Evolutionary conservation across 1,284 basidiomycete species (phyloP).

Genomic region (Apiotrichum sp.): DNA sequence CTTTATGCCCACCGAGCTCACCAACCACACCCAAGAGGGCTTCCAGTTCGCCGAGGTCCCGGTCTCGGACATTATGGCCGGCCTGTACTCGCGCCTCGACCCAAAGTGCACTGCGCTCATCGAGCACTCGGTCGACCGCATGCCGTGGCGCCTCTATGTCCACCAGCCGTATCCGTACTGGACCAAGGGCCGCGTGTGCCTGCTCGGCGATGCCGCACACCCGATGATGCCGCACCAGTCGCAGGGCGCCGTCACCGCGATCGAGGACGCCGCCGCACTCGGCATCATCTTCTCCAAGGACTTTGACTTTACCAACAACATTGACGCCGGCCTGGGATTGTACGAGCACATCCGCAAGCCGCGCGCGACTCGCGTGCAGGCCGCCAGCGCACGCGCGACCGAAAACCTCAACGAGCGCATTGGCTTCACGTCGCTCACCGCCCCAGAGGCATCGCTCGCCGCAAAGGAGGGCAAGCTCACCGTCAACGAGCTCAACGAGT

Average conservation of each 20-base stretch:
- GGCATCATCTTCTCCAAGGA: slow-evolving; percentile 32
- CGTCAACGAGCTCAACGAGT: slow-evolving; percentile 35
- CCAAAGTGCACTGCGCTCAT: slow-evolving; percentile 39
- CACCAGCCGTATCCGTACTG: slow-evolving; percentile 42
- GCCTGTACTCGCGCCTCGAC: slow-evolving; percentile 38
- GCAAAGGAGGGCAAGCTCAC: slow-evolving; percentile 43
- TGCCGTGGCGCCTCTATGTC: slow-evolving; percentile 46
- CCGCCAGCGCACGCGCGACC: slow-evolving; percentile 36
- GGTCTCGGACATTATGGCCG: slow-evolving; percentile 39
- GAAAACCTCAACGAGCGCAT: slow-evolving; percentile 48
- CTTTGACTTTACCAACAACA: slow-evolving; percentile 34
- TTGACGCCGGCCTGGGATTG: slow-evolving; percentile 35
- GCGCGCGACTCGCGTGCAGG: slow-evolving; percentile 45
- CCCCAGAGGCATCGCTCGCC: slow-evolving; percentile 24
- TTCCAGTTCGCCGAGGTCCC: slow-evolving; percentile 42
- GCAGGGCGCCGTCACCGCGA: slow-evolving; percentile 37
- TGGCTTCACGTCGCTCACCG: slow-evolving; percentile 44
- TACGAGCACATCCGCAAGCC: slow-evolving; percentile 46
- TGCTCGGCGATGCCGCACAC: slow-evolving; percentile 42
- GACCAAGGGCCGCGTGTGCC: slow-evolving; percentile 31
- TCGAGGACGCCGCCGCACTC: slow-evolving; percentile 42
- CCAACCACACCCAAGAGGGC: slow-evolving; percentile 46
- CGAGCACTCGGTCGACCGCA: slow-evolving; percentile 39
- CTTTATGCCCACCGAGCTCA: slow-evolving; percentile 41
- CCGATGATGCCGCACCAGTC: slow-evolving; percentile 40